Base-by-base conservation (phyloP, 768 basidiomycete species). In the Naganishia vishniacii region DNA sequence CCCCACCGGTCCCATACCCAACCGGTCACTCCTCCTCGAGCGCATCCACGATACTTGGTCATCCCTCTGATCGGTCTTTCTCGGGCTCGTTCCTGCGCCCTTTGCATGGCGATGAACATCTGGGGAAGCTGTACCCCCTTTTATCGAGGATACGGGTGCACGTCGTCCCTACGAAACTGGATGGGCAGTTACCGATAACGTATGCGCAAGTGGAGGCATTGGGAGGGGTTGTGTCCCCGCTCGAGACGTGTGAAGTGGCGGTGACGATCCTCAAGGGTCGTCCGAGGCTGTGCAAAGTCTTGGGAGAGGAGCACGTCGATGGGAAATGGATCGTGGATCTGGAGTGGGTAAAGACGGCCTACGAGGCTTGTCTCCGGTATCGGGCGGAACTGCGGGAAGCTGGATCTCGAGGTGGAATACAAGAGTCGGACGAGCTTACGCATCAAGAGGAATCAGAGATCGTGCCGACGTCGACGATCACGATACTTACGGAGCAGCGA, bases 81-180 rank as follows among this genome's bases (percentile, higher is more conserved):
- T 41, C 61, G 3, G 44, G 47, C 6, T 16, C 48, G 13, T 28
- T n/a, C 34, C 13, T 8, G 5, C 23, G 37, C n/a, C 5, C 34
- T 7, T 23, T 37, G 5, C 16, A 59, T 23, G n/a, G n/a, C n/a
- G n/a, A n/a, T n/a, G n/a, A n/a, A n/a, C 59, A 26, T 20, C 20
- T 29, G 11, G 59, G 44, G 12, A 12, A n/a, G 25, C 69, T 77
- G 0, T 73, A 72, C 58, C 73, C 73, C 2, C 61, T 75, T 5
- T 72, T 77, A 31, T 67, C 72, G 11, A 66, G 67, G 49, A 61
- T 77, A 7, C 56, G 71, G 16, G 72, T 77, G 47, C 69, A 74
- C 49, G 67, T 77, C 51, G 42, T 77, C 8, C 65, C 73, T 1
- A 72, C 72, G 28, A 77, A 77, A 46, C 47, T 77, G 16, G 73